Evolutionary conservation across 2,329 filamentous ascomycete species (phyloP), one percentile per base, ranked within the genome.

Genomic region (Endocalyx cinctus): DNA sequence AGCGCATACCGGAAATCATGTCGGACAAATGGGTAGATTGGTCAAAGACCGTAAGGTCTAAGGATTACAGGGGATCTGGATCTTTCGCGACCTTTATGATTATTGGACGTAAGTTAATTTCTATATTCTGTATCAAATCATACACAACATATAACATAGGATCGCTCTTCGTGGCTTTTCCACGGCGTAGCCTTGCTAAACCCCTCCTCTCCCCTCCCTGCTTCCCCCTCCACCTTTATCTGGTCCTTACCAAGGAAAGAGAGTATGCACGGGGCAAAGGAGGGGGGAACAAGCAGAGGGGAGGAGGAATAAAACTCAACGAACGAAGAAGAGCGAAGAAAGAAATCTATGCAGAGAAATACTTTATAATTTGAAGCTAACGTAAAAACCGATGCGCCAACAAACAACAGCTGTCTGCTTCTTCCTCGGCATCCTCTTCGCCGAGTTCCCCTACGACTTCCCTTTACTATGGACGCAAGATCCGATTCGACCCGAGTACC

Each of bases 41-140:
- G 63, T 65, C 64, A 46, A 78, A 78, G 64, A 76, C 64, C 46
- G 73, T 72, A 39, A 66, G 62, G 58, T 77, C 74, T 39, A 67
- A 64, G 51, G 63, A 74, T 61, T 77, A 78, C 51, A 67, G 67
- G 46, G 75, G 77, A 37, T 71, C 77, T 30, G 67, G 69, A 52
- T 87, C 87, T 31, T 98, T 98, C 60, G 88, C 89, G 63, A 96
- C 92, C 29, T 96, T 95, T 59, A 82, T 98, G 64, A 96, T 98
- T 58, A 82, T 97, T 48, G 89, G 87, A 47, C 88, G 90, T 96
- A 76, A 59, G 87, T 78, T 16, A 29, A 32, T 25, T 36, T 22
- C 44, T 34, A n/a, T n/a, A n/a, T n/a, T n/a, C n/a, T n/a, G n/a
- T n/a, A n/a, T n/a, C n/a, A n/a, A n/a, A n/a, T 28, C 42, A 31